phyloP scores from a whole-genome alignment of 306 rosid species.

The Fagus crenata region DNA sequence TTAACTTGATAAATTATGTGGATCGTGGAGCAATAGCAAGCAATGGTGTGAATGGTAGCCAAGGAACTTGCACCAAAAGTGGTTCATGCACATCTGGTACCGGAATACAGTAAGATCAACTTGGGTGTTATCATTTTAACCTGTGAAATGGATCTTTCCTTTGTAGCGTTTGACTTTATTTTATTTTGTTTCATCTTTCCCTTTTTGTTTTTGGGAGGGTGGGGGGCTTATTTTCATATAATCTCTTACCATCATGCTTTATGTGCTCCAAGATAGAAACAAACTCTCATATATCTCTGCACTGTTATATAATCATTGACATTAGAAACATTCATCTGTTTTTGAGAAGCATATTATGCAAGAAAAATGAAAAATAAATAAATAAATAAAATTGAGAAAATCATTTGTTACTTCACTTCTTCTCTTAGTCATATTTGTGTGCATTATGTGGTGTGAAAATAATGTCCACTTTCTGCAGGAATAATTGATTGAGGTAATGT shows the following conservation, averaged over 20 bases:
- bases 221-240: background rate
- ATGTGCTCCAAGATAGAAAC: background rate
- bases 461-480: background rate
- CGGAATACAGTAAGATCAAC: conserved; percentile 82
- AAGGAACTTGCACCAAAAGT: conserved; percentile 52
- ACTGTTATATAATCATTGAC: background rate
- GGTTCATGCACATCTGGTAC: conserved; percentile 68
- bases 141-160: background rate
- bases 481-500: conserved; percentile 14
- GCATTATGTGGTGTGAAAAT: background rate
- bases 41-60: conserved; percentile 88
- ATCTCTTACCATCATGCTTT: background rate
- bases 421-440: background rate
- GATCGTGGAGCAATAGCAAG: conserved; percentile 96
- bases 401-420: background rate
- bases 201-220: background rate
- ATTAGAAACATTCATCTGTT: background rate
- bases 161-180: background rate
- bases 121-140: conserved; percentile 3
- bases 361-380: background rate
- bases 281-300: background rate
- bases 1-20: conserved; percentile 78
- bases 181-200: conserved; percentile 2
- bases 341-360: background rate
- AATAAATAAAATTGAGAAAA: background rate